A percentile compares a stretch with the other conserved stretches of the same genome.
These are phyloP conservation scores for Alternaria metachromatica DNA, from an alignment of 2,329 filamentous ascomycete genomes.

Conservation along the genomic window DNA sequence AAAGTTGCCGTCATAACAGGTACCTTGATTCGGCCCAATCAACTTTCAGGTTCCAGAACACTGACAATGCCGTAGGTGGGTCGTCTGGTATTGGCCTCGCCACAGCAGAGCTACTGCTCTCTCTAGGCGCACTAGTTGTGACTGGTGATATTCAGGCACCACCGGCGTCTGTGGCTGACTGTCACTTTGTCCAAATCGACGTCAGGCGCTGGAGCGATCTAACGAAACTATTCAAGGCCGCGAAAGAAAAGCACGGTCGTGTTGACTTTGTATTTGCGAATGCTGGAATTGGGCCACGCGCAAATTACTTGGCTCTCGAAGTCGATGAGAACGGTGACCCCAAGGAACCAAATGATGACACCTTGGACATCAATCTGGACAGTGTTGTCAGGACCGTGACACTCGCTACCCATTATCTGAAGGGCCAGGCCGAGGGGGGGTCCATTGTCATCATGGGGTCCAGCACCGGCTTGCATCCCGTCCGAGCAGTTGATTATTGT, in stretches of 20 bases:
- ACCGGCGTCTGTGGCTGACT: slow-evolving; percentile 17
- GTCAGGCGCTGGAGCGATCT: slow-evolving; percentile 61
- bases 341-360: slow-evolving; percentile 52
- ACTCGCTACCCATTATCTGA: slow-evolving; percentile 60
- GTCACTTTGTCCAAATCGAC: slow-evolving; percentile 45
- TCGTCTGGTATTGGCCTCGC: slow-evolving; percentile 66
- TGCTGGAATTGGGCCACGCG: slow-evolving; percentile 60
- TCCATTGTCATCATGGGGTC: slow-evolving; percentile 64
- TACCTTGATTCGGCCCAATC: slow-evolving; percentile 5
- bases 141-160: slow-evolving; percentile 60
- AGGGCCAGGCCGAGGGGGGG: slow-evolving; percentile 55
- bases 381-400: slow-evolving; percentile 59
- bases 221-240: slow-evolving; percentile 58
- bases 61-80: slow-evolving; percentile 50
- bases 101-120: slow-evolving; percentile 59
- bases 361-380: slow-evolving; percentile 60
- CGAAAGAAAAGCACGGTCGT: slow-evolving; percentile 51
- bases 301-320: slow-evolving; percentile 56
- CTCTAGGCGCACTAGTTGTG: slow-evolving; percentile 62
- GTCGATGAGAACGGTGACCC: slow-evolving; percentile 59
- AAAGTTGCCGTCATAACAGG: slow-evolving; percentile 32
- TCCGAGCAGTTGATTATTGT: slow-evolving; percentile 61
- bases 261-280: slow-evolving; percentile 62
- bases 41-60: not conserved
- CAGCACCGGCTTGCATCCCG: slow-evolving; percentile 58